Evolutionary conservation across 225 moss, liverwort and hornwort genomes (phyloP), one percentile per base, ranked within the genome.

Genomic region (Anthoceros angustus): DNA sequence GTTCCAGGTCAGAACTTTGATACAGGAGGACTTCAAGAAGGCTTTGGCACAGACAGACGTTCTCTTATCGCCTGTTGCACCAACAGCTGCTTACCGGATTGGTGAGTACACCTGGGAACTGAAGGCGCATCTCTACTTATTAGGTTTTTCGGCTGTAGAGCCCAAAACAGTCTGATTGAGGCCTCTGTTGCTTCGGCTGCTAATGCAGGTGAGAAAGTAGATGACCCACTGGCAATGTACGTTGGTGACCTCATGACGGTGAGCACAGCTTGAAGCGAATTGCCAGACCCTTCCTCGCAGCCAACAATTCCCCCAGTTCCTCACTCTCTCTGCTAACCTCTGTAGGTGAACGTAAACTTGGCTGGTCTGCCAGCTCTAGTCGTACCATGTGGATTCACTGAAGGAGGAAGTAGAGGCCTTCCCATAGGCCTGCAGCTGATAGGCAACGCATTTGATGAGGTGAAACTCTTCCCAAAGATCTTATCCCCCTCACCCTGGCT

Each of bases 361-460:
- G 86, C 95, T 2, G 95, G 95, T 7, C 82, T 91, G 64, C 95
- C 95, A 69, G 88, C 91, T 3, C 85, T 95, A 61, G 95, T 88
- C 42, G 75, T 95, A 60, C 91, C 95, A 9, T 90, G 94, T 75
- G 90, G 94, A 40, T 70, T 90, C 62, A 84, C 85, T 3, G 88
- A 86, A 71, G 88, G 95, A 41, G 91, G 88, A 74, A 67, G 78
- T 50, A 62, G 49, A 61, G 86, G 91, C 62, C 78, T 95, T 11
- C 95, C 95, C 42, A 71, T 95, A 66, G 95, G 95, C n/a, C 76
- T 95, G 67, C 95, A 95, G 66, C 85, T 91, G 88, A 84, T 91
- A 41, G 95, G 88, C 64, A 82, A 85, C 64, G 79, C 86, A 20
- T 91, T 91, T 70, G 81, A 81, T 69, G 95, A 95, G 85, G 86